Conservation (phyloP, 768 basidiomycete species). For the Pleurotus platypus region DNA sequence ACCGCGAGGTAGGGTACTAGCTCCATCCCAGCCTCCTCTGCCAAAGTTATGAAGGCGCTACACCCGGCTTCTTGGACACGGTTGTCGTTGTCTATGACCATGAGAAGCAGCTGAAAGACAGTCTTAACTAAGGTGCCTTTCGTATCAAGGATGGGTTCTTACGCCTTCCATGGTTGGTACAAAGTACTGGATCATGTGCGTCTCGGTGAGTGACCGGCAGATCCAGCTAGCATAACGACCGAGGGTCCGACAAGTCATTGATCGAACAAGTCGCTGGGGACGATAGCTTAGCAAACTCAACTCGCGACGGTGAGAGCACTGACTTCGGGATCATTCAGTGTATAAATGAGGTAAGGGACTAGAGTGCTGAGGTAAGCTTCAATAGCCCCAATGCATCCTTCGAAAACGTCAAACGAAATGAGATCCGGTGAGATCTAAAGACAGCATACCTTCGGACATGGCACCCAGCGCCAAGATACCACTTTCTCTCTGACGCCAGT, state of each 20-base stretch:
- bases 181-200: constrained; percentile 87
- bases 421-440: neutral
- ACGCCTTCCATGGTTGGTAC: constrained; percentile 99
- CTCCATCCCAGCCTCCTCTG: constrained; percentile 91
- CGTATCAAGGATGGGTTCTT: constrained; percentile 9
- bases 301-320: constrained; percentile 14
- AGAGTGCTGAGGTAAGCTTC: constrained; percentile 91
- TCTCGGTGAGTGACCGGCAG: constrained; percentile 77
- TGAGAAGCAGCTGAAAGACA: constrained; percentile 75
- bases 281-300: constrained; percentile 9
- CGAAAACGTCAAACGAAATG: constrained; percentile 7
- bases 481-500: constrained; percentile 95
- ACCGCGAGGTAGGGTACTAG: constrained; percentile 94
- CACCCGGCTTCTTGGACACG: constrained; percentile 99
- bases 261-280: constrained; percentile 86
- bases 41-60: constrained; percentile 96
- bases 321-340: constrained; percentile 89
- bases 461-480: constrained; percentile 97
- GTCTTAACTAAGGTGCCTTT: neutral
- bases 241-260: constrained; percentile 98
- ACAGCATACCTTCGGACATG: constrained; percentile 87
- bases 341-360: constrained; percentile 88
- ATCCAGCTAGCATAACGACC: constrained; percentile 98
- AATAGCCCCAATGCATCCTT: constrained; percentile 94
- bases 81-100: constrained; percentile 99